Base-by-base conservation (phyloP, 441 rosid genomes). In the Oxalis stricta region DNA sequence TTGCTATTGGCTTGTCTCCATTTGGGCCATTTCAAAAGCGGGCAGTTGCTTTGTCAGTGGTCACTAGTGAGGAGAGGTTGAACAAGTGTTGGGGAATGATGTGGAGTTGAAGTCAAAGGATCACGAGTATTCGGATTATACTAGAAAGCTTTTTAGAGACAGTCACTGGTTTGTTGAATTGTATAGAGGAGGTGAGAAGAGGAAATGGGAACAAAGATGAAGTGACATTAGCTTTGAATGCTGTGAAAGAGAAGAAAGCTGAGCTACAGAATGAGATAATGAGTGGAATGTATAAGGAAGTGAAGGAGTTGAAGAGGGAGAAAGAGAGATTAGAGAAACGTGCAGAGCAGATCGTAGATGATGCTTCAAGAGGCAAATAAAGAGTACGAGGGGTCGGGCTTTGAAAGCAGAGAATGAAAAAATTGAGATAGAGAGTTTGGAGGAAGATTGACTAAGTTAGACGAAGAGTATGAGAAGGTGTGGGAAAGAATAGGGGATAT, bases 401-500 rank as follows among this genome's bases (percentile, higher is more conserved):
- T 50, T 30, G 53, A 53, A 32, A 7, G 9, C 50, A 38, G 71
- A 52, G 21, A 33, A 50, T 23, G 69, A 47, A 33, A 63, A 36
- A 33, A 68, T 56, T 42, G 48, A 38, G 45, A 58, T 54, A 41
- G 64, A 53, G 40, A 68, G 24, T 59, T 38, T 75, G 70, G 74
- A 55, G 58, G 77, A 61, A 59, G 46, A 11, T 61, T 75, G 51
- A 56, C 49, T 59, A 47, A 18, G 24, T 46, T 77, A 56, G 91
- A 86, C 58, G 72, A 53, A 24, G 84, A 87, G 61, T 78, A 83
- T 55, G 60, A 48, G 48, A 48, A 46, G 52, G 39, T 70, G 19
- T 83, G 92, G 94, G 94, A 71, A 50, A 71, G 61, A 43, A 47
- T 83, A 43, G 94, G 77, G 45, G 84, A 73, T 58, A 62, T 76